phyloP scores from a whole-genome alignment of 2,329 filamentous ascomycete species.

The Tolypocladium amazonense region DNA sequence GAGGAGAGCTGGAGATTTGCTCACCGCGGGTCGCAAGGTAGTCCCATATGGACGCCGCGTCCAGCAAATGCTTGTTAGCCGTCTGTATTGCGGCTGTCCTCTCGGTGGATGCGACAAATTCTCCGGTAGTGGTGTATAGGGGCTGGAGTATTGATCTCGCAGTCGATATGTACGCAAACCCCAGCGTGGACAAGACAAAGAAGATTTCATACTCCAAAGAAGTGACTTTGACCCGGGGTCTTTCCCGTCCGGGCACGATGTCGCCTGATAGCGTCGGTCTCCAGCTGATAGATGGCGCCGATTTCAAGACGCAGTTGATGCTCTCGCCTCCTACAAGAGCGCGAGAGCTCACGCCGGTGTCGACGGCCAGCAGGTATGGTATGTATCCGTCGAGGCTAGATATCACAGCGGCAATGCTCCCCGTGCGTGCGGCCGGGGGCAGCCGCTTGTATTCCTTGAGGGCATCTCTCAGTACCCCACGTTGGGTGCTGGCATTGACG shows the following conservation, averaged over 20 bases:
- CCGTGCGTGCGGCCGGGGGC: slow-evolving; percentile 56
- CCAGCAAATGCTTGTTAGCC: slow-evolving; percentile 68
- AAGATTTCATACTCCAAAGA: slow-evolving; percentile 75
- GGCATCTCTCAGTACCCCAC: slow-evolving; percentile 70
- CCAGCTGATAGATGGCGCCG: slow-evolving; percentile 65
- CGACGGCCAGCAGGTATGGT: slow-evolving; percentile 71
- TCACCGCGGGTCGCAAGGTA: slow-evolving; percentile 54
- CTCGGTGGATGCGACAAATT: slow-evolving; percentile 52
- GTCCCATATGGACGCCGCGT: slow-evolving; percentile 68
- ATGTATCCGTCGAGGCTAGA: slow-evolving; percentile 66
- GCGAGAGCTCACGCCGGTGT: slow-evolving; percentile 54
- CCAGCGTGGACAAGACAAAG: slow-evolving; percentile 69
- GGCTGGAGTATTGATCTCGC: slow-evolving; percentile 64
- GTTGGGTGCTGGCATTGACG: slow-evolving; percentile 69
- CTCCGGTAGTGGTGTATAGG: slow-evolving; percentile 56
- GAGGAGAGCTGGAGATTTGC: slow-evolving; percentile 24
- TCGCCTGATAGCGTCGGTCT: slow-evolving; percentile 63
- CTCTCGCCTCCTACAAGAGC: slow-evolving; percentile 38
- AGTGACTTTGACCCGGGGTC: slow-evolving; percentile 55
- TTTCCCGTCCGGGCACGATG: slow-evolving; percentile 53
- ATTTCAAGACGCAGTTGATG: slow-evolving; percentile 55
- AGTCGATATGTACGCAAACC: slow-evolving; percentile 60
- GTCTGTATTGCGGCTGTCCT: slow-evolving; percentile 59
- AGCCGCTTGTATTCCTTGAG: slow-evolving; percentile 87
- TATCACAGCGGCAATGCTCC: slow-evolving; percentile 60